These are phyloP conservation scores for Mixia osmundae DNA, from an alignment of 1,284 basidiomycete species.

Conservation along the genomic window DNA sequence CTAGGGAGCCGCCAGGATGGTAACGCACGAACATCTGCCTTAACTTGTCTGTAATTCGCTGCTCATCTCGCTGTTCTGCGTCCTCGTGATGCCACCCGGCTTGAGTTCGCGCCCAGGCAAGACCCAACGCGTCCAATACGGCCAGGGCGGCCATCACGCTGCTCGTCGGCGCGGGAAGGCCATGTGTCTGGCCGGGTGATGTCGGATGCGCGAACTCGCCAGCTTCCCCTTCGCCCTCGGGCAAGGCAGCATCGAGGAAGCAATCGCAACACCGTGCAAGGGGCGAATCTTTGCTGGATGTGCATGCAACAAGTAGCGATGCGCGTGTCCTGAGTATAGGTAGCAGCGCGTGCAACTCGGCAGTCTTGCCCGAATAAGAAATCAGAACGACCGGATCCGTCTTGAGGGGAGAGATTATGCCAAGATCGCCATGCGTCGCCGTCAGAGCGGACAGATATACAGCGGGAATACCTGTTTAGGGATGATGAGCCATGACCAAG, in stretches of 20 bases:
- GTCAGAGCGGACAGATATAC: constrained; percentile 23
- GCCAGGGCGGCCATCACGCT: too few relatives aligned
- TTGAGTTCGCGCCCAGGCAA: too few relatives aligned
- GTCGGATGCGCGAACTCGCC: too few relatives aligned
- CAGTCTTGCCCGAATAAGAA: constrained; percentile 23
- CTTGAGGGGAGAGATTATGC: constrained; percentile 17
- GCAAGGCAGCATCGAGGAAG: constrained; percentile 20
- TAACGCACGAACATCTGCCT: too few relatives aligned
- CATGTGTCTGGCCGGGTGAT: too few relatives aligned
- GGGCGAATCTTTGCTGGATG: constrained; percentile 18
- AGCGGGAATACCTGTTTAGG: constrained; percentile 19
- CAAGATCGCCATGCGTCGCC: constrained; percentile 25
- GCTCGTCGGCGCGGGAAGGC: too few relatives aligned
- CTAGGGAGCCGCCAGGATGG: too few relatives aligned
- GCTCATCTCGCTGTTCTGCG: too few relatives aligned
- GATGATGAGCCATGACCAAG: too few relatives aligned
- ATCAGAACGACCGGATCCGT: constrained; percentile 22
- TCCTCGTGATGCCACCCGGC: too few relatives aligned
- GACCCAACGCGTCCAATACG: too few relatives aligned
- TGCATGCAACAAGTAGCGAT: constrained; percentile 21
- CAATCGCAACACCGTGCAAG: constrained; percentile 20
- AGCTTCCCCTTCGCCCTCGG: constrained; percentile 17
- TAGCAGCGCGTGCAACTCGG: constrained; percentile 21
- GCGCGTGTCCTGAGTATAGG: constrained; percentile 19
- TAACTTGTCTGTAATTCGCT: too few relatives aligned